Evolutionary conservation across 1,284 basidiomycete genomes (phyloP).

Genomic region (Cryptococcus floricola): DNA sequence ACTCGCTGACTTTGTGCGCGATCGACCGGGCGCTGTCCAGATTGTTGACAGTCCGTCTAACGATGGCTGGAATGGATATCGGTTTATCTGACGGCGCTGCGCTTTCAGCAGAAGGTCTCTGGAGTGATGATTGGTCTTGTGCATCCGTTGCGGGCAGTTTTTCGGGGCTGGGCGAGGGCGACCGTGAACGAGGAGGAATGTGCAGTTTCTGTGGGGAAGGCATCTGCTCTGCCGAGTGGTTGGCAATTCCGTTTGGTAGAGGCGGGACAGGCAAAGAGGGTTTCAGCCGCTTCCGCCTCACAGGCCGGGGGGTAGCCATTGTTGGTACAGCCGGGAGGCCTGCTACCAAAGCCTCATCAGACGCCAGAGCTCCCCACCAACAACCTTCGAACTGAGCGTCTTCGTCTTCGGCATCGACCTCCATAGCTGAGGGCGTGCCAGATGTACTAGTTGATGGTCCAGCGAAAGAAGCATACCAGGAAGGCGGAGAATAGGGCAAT

Average conservation of each 20-base stretch:
- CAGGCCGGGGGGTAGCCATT: conserved; percentile 23
- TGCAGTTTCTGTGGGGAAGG: too few relatives aligned
- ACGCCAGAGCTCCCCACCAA: conserved; percentile 41
- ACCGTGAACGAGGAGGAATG: too few relatives aligned
- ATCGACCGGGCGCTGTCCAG: conserved; percentile 26
- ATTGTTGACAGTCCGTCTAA: conserved; percentile 35
- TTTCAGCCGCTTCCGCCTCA: background rate
- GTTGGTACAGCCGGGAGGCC: conserved; percentile 37
- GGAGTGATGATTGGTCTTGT: background rate
- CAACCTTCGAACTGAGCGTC: conserved; percentile 33
- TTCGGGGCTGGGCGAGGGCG: background rate
- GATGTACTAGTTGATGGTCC: background rate
- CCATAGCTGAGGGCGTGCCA: background rate
- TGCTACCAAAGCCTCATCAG: conserved; percentile 36
- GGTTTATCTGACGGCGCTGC: conserved; percentile 20
- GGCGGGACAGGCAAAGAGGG: background rate
- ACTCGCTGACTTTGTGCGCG: conserved; percentile 37
- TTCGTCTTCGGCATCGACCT: conserved; percentile 24
- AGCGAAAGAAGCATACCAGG: conserved; percentile 34
- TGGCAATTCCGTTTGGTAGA: conserved; percentile 1
- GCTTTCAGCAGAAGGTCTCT: too few relatives aligned
- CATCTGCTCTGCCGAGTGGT: background rate
- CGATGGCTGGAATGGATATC: conserved; percentile 25
- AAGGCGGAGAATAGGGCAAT: conserved; percentile 26
- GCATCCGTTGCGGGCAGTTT: background rate